Evolutionary conservation across 1,284 basidiomycete genomes (phyloP).

Genomic region (Gymnopus androsaceus): DNA sequence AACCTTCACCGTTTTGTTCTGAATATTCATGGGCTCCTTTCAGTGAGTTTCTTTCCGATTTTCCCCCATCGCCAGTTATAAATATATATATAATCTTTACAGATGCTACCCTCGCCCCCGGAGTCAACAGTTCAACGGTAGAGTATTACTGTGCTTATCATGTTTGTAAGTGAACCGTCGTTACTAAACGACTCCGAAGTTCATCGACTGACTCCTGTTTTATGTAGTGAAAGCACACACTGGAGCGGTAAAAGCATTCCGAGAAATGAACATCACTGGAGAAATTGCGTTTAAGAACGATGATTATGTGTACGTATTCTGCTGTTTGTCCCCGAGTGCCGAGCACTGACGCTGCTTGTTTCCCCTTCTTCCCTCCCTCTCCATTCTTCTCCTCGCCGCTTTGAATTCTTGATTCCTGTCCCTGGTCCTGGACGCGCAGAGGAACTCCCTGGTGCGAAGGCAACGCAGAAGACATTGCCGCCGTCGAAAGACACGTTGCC

Average conservation of each 20-base stretch:
- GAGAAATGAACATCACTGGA: conserved; percentile 45
- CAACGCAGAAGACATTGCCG: conserved; percentile 42
- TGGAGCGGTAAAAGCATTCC: conserved; percentile 48
- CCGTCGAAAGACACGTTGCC: conserved; percentile 47
- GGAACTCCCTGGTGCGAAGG: conserved; percentile 47
- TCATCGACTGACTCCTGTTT: neutral
- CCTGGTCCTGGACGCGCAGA: conserved; percentile 29
- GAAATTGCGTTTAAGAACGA: conserved; percentile 53
- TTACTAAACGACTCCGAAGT: no score
- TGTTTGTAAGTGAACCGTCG: conserved; percentile 33
- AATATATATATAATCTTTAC: neutral
- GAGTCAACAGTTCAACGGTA: conserved; percentile 41
- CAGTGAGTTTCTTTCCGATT: conserved; percentile 36
- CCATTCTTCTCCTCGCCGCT: conserved; percentile 2
- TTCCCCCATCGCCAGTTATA: neutral
- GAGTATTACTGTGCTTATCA: conserved; percentile 46
- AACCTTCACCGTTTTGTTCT: conserved; percentile 45
- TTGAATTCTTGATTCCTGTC: neutral
- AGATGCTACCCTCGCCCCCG: conserved; percentile 42
- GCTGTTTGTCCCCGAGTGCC: no score
- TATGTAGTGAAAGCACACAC: conserved; percentile 46
- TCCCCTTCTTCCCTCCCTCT: no score
- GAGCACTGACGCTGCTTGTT: no score
- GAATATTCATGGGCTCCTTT: conserved; percentile 43
- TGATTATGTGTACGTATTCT: conserved; percentile 47